A percentile compares a stretch with the other conserved stretches of the same genome.
Conservation (phyloP, 108 stramenopile genomes). For the Cyclostephanos invisitatus region DNA sequence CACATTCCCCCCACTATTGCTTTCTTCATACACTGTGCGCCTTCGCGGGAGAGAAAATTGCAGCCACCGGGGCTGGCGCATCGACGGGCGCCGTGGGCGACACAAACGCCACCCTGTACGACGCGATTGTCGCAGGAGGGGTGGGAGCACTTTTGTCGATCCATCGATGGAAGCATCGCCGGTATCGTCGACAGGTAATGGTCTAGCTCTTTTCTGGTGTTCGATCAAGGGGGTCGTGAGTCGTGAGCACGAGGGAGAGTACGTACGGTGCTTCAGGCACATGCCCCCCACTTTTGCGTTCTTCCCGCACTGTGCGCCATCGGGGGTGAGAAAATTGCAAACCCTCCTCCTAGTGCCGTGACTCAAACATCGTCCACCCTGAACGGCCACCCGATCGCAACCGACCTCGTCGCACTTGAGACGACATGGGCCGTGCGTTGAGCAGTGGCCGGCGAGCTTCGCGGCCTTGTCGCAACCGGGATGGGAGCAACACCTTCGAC, state of each 20-base stretch:
- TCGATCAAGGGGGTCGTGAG: no score
- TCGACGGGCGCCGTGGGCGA: constrained; percentile 52
- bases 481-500: constrained; percentile 37
- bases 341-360: constrained; percentile 42
- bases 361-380: constrained; percentile 45
- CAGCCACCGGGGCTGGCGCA: constrained; percentile 40
- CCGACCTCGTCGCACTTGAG: constrained; percentile 23
- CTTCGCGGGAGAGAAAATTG: constrained; percentile 13
- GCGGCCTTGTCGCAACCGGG: constrained; percentile 44
- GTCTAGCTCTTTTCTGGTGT: no score
- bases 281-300: constrained; percentile 50
- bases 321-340: constrained; percentile 20
- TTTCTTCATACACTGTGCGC: constrained; percentile 34
- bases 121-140: constrained; percentile 44
- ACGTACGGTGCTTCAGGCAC: constrained; percentile 49
- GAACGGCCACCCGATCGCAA: constrained; percentile 41
- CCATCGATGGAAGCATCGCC: no score
- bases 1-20: constrained; percentile 51
- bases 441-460: constrained; percentile 44
- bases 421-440: constrained; percentile 42
- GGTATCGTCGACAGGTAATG: no score
- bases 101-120: constrained; percentile 53
- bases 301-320: constrained; percentile 28
- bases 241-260: no score
- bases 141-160: constrained; percentile 37